Percentiles rank a stretch among this genome's conserved stretches.
Conservation (phyloP, 345 rosid genomes). For the Brassica nigra region DNA sequence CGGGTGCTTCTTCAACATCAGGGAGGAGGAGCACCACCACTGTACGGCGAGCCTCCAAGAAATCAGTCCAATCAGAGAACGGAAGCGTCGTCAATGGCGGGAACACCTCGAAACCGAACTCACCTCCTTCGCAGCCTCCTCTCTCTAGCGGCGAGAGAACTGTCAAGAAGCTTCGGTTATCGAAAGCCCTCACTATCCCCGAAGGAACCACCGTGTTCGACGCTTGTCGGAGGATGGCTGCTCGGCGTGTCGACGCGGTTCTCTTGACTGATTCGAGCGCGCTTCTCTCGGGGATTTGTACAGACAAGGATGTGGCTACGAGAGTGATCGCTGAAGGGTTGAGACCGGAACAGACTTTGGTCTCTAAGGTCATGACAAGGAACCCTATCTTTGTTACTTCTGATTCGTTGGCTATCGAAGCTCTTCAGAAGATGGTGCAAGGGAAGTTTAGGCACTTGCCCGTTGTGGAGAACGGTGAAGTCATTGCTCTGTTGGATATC, state of each 20-base stretch:
- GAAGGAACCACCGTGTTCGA: constrained; percentile 89
- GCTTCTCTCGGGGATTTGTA: constrained; percentile 85
- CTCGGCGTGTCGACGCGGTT: constrained; percentile 91
- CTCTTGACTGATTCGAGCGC: constrained; percentile 89
- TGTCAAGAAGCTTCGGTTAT: constrained; percentile 82
- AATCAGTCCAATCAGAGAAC: constrained; percentile 51
- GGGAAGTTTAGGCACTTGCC: constrained; percentile 98
- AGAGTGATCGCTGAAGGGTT: constrained; percentile 95
- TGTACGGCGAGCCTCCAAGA: constrained; percentile 61
- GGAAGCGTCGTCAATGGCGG: constrained; percentile 58
- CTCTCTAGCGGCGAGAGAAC: constrained; percentile 69
- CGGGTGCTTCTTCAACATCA: constrained; percentile 50
- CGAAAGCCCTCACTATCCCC: constrained; percentile 94
- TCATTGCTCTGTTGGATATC: constrained; percentile 92
- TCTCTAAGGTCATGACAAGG: constrained; percentile 91
- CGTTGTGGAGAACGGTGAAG: constrained; percentile 98
- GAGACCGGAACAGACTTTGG: constrained; percentile 84
- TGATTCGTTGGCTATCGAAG: constrained; percentile 87
- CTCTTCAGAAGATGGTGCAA: constrained; percentile 97
- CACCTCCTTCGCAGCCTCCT: constrained; percentile 59
- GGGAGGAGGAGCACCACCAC: constrained; percentile 51
- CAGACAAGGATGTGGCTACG: constrained; percentile 84
- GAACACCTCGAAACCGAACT: constrained; percentile 61
- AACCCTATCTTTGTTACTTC: constrained; percentile 87
- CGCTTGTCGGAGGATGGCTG: constrained; percentile 92